Conservation (phyloP, 257 asterid genomes). For the Perilla frutescens region DNA sequence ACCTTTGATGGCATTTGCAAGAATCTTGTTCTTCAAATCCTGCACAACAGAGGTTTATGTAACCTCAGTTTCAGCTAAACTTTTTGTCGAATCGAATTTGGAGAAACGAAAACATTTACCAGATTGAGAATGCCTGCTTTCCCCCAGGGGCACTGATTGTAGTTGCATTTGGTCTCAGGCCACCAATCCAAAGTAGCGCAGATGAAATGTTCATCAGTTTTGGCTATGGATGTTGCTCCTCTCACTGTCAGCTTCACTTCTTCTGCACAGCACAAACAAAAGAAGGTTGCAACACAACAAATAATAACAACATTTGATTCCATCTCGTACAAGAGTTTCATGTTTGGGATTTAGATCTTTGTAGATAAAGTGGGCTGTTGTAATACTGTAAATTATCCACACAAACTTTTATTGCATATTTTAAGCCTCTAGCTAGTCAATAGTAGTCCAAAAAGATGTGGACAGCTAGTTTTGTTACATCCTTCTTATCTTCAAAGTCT, state of each 20-base stretch:
- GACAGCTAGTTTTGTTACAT: constrained; percentile 32
- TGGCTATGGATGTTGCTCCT: constrained; percentile 53
- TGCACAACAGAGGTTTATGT: constrained; percentile 26
- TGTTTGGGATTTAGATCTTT: constrained; percentile 29
- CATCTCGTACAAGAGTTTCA: constrained; percentile 30
- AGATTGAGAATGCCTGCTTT: constrained; percentile 63
- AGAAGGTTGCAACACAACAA: constrained; percentile 30
- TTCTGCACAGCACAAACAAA: constrained; percentile 44
- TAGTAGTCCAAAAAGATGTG: constrained; percentile 15
- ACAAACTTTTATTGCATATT: constrained; percentile 21
- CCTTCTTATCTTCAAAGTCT: constrained; percentile 32
- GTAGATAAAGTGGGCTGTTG: constrained; percentile 30
- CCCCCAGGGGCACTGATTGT: constrained; percentile 77
- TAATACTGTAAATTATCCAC: constrained; percentile 25
- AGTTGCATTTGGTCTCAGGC: constrained; percentile 74
- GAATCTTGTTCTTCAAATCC: constrained; percentile 71
- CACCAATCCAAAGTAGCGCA: constrained; percentile 91
- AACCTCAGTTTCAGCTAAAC: constrained; percentile 12
- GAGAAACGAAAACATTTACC: constrained; percentile 39
- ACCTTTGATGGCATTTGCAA: constrained; percentile 74
- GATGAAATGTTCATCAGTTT: constrained; percentile 69
- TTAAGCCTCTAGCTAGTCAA: background rate
- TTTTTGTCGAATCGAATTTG: background rate
- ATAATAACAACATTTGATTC: constrained; percentile 37
- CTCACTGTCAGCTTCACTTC: constrained; percentile 52